Evolutionary conservation across 805 yeast genomes (phyloP), one percentile per base, ranked within the genome.

Genomic region (Saturnispora galanensis): DNA sequence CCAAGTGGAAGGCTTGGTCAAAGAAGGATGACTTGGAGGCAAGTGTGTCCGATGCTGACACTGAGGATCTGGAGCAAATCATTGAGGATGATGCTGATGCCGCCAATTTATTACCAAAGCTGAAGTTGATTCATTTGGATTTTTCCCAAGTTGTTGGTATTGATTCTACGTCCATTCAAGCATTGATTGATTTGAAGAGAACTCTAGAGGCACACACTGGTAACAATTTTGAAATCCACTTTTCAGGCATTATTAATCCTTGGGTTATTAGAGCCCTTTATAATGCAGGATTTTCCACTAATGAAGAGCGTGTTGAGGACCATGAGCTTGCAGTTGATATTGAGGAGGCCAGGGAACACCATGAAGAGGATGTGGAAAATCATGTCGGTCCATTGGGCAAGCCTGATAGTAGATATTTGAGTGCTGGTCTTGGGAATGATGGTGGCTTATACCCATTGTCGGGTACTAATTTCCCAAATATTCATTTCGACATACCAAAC

Each of bases 171-270:
- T 81, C 89, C 12, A 67, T 87, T 31, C 95, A 86, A 63, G 70
- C 81, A 2, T 68, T 89, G 46, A 77, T 80, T 41, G 97, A 89
- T 59, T 68, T 85, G 54, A 73, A 83, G 51, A 81, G 79, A 53
- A 79, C 87, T 12, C 62, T 87, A 39, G 78, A 79, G 62, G 72
- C 68, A 46, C 85, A 84, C 56, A 82, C 93, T 13, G 89, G 85
- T 58, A 69, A 82, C 47, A 87, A 83, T 52, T 89, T 87, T 47
- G 96, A 89, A 63, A 80, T 81, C 66, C 97, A 89, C 64, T 88
- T 89, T 61, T 76, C 84, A 10, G 95, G 96, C 21, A 77, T 89
- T 30, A 65, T 84, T 38, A 79, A 84, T 45, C 89, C 90, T 9
- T 89, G 97, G 97, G 76, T 84, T 44, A 78, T 85, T 56, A 74